Percentiles rank a stretch among this genome's conserved stretches.
Conservation (phyloP, 2,329 filamentous ascomycete genomes). For the Beauveria bassiana region DNA sequence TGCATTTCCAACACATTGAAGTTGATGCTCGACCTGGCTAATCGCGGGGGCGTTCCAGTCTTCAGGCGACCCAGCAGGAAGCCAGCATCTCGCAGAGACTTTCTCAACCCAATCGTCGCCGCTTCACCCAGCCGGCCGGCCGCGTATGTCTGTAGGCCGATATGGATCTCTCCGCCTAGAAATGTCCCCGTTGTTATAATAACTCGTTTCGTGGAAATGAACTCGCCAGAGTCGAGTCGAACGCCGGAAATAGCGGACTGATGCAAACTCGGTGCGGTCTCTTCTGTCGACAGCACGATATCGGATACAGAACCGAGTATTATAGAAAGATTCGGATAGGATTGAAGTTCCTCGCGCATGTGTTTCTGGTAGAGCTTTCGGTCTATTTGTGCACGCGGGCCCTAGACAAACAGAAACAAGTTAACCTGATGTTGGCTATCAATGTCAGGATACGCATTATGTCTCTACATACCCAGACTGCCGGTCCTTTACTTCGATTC, state of each 20-base stretch:
- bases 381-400: slow-evolving; percentile 92
- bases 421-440: background rate
- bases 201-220: slow-evolving; percentile 72
- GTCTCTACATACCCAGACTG: slow-evolving; percentile 62
- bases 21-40: slow-evolving; percentile 76
- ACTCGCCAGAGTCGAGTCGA: slow-evolving; percentile 75
- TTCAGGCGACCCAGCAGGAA: slow-evolving; percentile 87
- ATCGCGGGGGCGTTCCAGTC: slow-evolving; percentile 86
- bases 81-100: slow-evolving; percentile 78
- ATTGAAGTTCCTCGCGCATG: slow-evolving; percentile 78
- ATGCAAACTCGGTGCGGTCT: slow-evolving; percentile 27
- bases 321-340: slow-evolving; percentile 71
- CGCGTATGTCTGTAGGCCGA: slow-evolving; percentile 76
- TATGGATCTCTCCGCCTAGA: slow-evolving; percentile 91
- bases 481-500: slow-evolving; percentile 84
- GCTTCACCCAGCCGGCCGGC: slow-evolving; percentile 91
- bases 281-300: slow-evolving; percentile 58
- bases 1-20: slow-evolving; percentile 66
- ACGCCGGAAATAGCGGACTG: slow-evolving; percentile 77
- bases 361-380: slow-evolving; percentile 78
- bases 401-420: slow-evolving; percentile 31
- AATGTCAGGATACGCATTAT: background rate
- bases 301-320: slow-evolving; percentile 86
- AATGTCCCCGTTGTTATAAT: slow-evolving; percentile 97
- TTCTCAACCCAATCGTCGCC: slow-evolving; percentile 86